Evolutionary conservation across 192 early-diverging fungal species (phyloP), one percentile per base, ranked within the genome.

Genomic region (Coemansia sp.): DNA sequence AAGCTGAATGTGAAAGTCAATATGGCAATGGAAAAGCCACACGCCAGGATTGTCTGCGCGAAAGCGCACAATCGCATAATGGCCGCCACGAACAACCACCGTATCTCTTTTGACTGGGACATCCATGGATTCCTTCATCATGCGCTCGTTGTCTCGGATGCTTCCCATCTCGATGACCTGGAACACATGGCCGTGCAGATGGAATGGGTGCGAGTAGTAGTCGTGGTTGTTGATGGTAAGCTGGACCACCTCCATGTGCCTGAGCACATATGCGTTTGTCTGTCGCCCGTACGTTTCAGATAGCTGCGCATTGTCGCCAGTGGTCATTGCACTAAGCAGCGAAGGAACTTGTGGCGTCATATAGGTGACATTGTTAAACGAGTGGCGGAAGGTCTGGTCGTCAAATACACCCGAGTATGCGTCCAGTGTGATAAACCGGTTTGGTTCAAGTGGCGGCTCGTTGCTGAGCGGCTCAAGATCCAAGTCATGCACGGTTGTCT

Each of bases 11-110:
- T 82, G 80, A 46, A 62, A 83, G 30, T 80, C 74, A 27, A 74
- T 71, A 68, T 93, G 93, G 70, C 93, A 93, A 76, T 93, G 92
- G 75, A 93, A 84, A 32, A 90, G 72, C 91, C 91, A 93, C 45
- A 86, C 84, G 45, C 91, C 93, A 1, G 90, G 88, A 71, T 93
- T 93, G 76, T 92, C 86, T 13, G 87, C 88, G 16, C 82, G 58
- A 74, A 92, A 91, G 11, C 89, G 84, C 60, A 95, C 71, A 25
- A 89, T 77, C 6, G 84, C 82, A 57, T 86, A 89, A 28, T 86
- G 72, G 27, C 84, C 75, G 45, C 78, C 78, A 30, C 84, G 86
- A 2, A 93, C 67, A 18, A 85, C 61, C 22, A 93, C 79, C 2
- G 87, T 90, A 66, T 94, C 93, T 59, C 92, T 84, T 30, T 60